These are phyloP conservation scores for Colletotrichum sp. DNA, from an alignment of 2,329 filamentous ascomycete species.

Conservation along the genomic window DNA sequence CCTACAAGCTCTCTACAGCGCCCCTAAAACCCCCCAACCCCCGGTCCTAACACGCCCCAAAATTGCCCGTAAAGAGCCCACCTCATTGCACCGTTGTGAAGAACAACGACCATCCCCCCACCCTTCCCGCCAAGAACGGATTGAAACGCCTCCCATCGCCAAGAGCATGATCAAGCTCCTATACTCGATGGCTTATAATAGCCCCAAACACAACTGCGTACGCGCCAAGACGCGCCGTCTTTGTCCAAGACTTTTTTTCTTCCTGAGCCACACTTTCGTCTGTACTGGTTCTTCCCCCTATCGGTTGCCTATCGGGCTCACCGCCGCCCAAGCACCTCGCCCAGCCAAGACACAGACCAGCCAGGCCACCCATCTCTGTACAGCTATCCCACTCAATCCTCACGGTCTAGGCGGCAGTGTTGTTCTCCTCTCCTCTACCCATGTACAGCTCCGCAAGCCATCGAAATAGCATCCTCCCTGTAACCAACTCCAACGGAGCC, in stretches of 20 bases:
- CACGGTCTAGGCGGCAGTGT: not conserved
- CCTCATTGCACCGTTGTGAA: not conserved
- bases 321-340: not conserved
- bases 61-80: not conserved
- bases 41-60: not conserved
- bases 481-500: not conserved
- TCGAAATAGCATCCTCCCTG: slow-evolving; percentile 10
- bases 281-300: not conserved
- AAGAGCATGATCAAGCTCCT: slow-evolving; percentile 20
- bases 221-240: not conserved
- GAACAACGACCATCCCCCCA: not conserved
- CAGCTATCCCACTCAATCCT: not conserved
- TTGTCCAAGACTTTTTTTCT: not conserved
- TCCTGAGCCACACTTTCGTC: not conserved
- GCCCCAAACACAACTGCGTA: slow-evolving; percentile 11
- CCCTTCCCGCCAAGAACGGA: slow-evolving; percentile 5
- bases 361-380: not conserved
- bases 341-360: not conserved
- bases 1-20: not conserved
- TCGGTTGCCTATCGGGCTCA: not conserved
- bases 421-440: not conserved
- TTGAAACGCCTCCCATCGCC: slow-evolving; percentile 16
- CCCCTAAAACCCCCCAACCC: not conserved
- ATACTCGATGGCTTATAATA: slow-evolving; percentile 16
- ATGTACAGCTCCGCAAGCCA: not conserved